These are phyloP conservation scores for Adenanthera pavonina DNA, from an alignment of 306 rosid species.

Conservation along the genomic window DNA sequence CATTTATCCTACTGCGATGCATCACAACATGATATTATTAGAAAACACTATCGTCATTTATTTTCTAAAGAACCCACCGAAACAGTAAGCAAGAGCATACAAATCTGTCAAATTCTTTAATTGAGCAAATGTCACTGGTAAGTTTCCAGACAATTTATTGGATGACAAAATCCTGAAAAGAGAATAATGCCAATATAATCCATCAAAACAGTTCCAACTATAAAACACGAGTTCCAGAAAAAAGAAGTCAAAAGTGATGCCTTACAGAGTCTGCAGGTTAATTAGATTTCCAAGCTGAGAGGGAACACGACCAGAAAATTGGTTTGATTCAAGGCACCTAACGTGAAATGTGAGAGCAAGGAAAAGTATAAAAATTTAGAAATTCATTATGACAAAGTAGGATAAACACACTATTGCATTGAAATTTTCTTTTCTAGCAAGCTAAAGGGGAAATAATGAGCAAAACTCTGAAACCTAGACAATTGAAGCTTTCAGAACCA, in stretches of 20 bases:
- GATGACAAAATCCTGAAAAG: slow-evolving; percentile 73
- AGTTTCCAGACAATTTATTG: slow-evolving; percentile 68
- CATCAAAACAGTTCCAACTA: background rate
- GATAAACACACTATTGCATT: slow-evolving; percentile 17
- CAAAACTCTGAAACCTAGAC: slow-evolving; percentile 16
- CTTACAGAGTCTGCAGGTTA: slow-evolving; percentile 70
- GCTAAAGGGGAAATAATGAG: slow-evolving; percentile 7
- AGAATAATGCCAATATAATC: slow-evolving; percentile 31
- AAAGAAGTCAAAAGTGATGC: slow-evolving; percentile 29
- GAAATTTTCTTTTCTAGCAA: slow-evolving; percentile 3
- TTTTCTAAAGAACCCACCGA: slow-evolving; percentile 21
- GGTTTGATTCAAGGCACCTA: slow-evolving; percentile 84
- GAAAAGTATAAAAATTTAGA: background rate
- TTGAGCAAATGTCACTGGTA: slow-evolving; percentile 63
- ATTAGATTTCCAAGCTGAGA: slow-evolving; percentile 67
- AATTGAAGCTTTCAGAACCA: slow-evolving; percentile 10
- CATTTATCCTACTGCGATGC: slow-evolving; percentile 81
- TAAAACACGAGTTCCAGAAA: slow-evolving; percentile 20
- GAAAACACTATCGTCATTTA: background rate
- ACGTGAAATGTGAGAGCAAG: slow-evolving; percentile 27
- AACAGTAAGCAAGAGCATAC: slow-evolving; percentile 47
- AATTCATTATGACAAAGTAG: slow-evolving; percentile 24
- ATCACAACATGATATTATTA: slow-evolving; percentile 34
- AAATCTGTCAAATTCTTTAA: slow-evolving; percentile 65
- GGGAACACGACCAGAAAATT: slow-evolving; percentile 72